Evolutionary conservation across 2,329 filamentous ascomycete genomes (phyloP), one percentile per base, ranked within the genome.

Genomic region (Apiospora rasikravindrae): DNA sequence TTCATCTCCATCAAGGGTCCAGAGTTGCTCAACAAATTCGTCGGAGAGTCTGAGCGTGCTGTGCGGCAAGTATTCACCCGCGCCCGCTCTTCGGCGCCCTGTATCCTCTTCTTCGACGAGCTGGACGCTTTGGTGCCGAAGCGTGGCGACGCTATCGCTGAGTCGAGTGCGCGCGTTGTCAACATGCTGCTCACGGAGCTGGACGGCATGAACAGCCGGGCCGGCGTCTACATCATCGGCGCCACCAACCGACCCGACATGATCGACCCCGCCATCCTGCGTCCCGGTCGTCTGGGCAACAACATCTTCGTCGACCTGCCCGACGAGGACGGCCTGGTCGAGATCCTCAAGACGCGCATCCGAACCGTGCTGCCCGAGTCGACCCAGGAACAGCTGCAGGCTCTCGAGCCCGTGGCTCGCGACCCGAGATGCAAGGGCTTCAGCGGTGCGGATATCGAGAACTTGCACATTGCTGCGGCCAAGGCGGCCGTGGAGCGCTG

Each of bases 1-100:
- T 99, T 99, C 85, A 99, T 99, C 82, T 95, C 94, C 70, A 94
- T 99, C 83, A 98, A 98, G 82, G 96, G 96, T 0, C 96, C 96
- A 0, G 96, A 99, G 81, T 87, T 99, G 13, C 88, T 99, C 66
- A 98, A 98, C 86, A 99, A 98, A 83, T 99, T 96, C 80, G 95
- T 99, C 13, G 96, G 96, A 76, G 96, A 99, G 83, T 97, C 94
- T 8, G 96, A 99, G 83, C 92, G 96, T 14, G 94, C 95, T 0
- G 93, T 99, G 1, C 91, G 96, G 29, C 94, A 97, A 80, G 93
- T 98, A 0, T 99, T 99, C 82, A 90, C 92, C 75, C 92, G 96
- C 22, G 96, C 96, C 0, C 90, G 95, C 69, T 93, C 93, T 0
- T 96, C 93, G 10, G 89, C 95, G 0, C 96, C 96, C 0, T 98